Percentiles rank a stretch among this genome's conserved stretches.
These are phyloP conservation scores for Pythium coloratum DNA, from an alignment of 352 stramenopile genomes.

Conservation along the genomic window DNA sequence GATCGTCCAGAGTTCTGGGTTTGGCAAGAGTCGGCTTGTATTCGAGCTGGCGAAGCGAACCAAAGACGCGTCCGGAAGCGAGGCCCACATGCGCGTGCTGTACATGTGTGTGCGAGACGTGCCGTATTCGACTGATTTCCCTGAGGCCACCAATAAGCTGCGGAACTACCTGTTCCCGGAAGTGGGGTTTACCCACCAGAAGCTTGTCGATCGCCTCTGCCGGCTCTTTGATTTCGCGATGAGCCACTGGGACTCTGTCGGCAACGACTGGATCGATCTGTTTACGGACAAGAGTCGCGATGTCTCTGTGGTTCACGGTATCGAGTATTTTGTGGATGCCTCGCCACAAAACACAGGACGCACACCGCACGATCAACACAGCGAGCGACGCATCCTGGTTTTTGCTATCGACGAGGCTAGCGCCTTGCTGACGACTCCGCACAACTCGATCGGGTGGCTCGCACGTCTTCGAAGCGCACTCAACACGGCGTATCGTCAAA, in stretches of 20 bases:
- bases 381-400: not conserved
- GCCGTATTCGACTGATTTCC: not conserved
- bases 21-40: constrained; percentile 21
- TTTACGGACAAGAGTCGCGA: not conserved
- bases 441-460: not conserved
- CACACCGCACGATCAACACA: not conserved
- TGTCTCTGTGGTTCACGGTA: not conserved
- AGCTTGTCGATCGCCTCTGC: not conserved
- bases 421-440: not conserved
- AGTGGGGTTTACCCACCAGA: not conserved
- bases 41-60: not conserved
- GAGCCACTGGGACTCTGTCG: not conserved
- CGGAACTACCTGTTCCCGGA: not conserved
- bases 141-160: not conserved
- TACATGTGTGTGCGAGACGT: constrained; percentile 1
- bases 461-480: constrained; percentile 6
- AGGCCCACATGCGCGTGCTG: not conserved
- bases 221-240: not conserved
- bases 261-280: constrained; percentile 1
- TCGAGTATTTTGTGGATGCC: too few species aligned
- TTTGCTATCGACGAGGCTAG: constrained; percentile 10
- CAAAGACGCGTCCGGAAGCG: not conserved
- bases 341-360: too few species aligned
- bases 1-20: constrained; percentile 19
- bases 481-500: not conserved